phyloP scores from a whole-genome alignment of 2,329 filamentous ascomycete genomes.

The Xylaria sp. region DNA sequence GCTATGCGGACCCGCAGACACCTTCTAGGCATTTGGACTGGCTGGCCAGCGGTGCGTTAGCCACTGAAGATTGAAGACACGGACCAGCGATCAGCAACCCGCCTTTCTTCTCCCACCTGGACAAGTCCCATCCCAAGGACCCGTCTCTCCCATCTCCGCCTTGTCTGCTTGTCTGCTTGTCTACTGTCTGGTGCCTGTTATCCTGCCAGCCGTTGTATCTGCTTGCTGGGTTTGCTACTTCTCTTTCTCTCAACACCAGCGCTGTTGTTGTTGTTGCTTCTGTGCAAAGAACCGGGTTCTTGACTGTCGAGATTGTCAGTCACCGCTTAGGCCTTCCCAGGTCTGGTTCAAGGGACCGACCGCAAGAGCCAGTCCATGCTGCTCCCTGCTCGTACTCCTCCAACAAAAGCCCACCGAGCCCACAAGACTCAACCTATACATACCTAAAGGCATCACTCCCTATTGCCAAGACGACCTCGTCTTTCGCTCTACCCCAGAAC shows the following conservation, averaged over 20 bases:
- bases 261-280: conserved; percentile 12
- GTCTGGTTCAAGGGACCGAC: conserved; percentile 7
- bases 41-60: conserved; percentile 6
- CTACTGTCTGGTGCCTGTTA: conserved; percentile 10
- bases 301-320: conserved; percentile 13
- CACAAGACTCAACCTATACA: conserved; percentile 20
- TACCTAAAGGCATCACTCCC: conserved; percentile 21
- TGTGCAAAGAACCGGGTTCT: conserved; percentile 13
- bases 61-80: conserved; percentile 16
- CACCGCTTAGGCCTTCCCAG: conserved; percentile 18
- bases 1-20: conserved; percentile 27
- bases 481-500: conserved; percentile 6
- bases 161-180: conserved; percentile 29
- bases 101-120: conserved; percentile 32
- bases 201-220: conserved; percentile 18
- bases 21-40: conserved; percentile 7
- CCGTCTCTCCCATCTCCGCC: conserved; percentile 35
- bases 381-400: conserved; percentile 6
- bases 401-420: conserved; percentile 16
- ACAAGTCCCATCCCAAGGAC: conserved; percentile 6
- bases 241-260: conserved; percentile 8
- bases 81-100: conserved; percentile 25
- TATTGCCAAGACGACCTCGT: conserved; percentile 18
- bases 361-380: conserved; percentile 3
- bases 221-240: conserved; percentile 18